Base-by-base conservation (phyloP, 495 filamentous ascomycete genomes). In the Xylaria bambusicola region DNA sequence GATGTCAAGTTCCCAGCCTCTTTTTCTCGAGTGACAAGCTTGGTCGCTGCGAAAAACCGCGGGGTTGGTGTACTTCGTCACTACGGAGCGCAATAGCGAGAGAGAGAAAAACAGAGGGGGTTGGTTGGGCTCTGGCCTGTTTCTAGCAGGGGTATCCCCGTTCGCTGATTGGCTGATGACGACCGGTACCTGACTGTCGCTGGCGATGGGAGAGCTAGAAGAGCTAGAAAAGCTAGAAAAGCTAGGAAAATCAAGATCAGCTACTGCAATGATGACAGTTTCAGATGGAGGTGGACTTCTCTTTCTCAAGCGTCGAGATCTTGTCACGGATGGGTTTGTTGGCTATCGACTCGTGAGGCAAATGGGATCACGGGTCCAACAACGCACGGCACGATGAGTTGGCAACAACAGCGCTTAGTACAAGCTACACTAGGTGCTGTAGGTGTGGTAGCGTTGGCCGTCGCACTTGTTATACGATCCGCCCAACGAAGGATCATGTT, bases 71-170 rank as follows among this genome's bases (percentile, higher is more conserved):
- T 60, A 49, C 21, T 38, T 38, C 36, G 36, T 38, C 36, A 38
- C 36, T 38, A 15, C 36, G 36, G 36, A 15, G 13, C 36, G 36
- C 8, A 38, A 38, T 38, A 51, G 49, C 52, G 60, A 52, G 58
- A 48, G n/a, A n/a, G n/a, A 40, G 23, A 44, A 66, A 66, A 68
- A 71, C 54, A 64, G 68, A 67, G 67, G 68, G 65, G 68, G 61
- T 60, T 66, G 68, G 66, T 61, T 63, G 61, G 65, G 63, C 59
- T 52, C 13, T 40, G 58, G 62, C n/a, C n/a, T n/a, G n/a, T n/a
- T n/a, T n/a, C n/a, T n/a, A n/a, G n/a, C 67, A 70, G 62, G 63
- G 67, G 61, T 56, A 12, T 27, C 12, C 40, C 8, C 18, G 12
- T 10, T 9, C 6, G 17, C 49, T 33, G 47, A 59, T 59, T 52